Evolutionary conservation across 148 eudicot species (phyloP), one percentile per base, ranked within the genome.

Genomic region (Diospyros kaki): DNA sequence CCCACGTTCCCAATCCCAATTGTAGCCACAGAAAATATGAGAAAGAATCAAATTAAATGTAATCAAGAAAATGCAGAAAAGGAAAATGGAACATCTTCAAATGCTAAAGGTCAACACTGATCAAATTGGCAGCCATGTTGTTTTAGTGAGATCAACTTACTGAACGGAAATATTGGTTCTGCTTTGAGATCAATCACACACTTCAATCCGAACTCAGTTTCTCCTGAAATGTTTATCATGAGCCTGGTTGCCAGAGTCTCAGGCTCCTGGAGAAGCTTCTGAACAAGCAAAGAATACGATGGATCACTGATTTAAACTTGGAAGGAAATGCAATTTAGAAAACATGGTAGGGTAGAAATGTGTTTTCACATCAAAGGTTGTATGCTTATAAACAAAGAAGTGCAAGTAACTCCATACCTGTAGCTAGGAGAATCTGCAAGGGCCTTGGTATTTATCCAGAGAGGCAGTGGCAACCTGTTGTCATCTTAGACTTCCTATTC

Each of bases 401-500:
- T 1, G 1, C 52, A 60, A 51, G 42, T 28, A 28, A 28, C 28
- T 28, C 28, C 73, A 73, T 66, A 78, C 81, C 81, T 78, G 73
- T 71, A 53, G 42, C 70, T 55, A 15, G 73, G 45, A 68, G 75
- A 54, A 39, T 60, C 28, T 61, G 60, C 46, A 50, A 61, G 46
- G 65, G 13, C 64, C 61, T 45, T 6, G 17, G 13, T 9, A 53
- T 0, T 55, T 64, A 48, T 48, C 52, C 52, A 4, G 52, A 48
- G 52, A 48, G 8, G 52, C 52, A 48, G 52, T 8, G 8, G 52
- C 52, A 48, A 4, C 52, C 52, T 48, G 52, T 48, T 4, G 8
- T 48, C 52, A 4, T 48, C 8, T 48, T 48, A 48, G 8, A 4
- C 52, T 48, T 48, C 52, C 39, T 55, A 5, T 64, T 55, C 71